Base-by-base conservation (phyloP, 2,329 filamentous ascomycete genomes). In the Penicillium sp. region DNA sequence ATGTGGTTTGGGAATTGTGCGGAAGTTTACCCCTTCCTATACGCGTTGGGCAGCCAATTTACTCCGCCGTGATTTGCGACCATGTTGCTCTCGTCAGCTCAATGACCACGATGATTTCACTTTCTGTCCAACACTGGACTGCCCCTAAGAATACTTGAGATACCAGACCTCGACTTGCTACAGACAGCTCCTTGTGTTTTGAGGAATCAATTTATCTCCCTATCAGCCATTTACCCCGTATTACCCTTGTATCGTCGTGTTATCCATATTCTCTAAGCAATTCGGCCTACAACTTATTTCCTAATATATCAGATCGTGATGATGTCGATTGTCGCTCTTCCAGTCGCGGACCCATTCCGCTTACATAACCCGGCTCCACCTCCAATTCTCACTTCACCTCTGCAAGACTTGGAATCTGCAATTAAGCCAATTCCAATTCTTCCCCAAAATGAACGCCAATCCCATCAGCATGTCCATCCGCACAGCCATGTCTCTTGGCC, bases 381-480 rank as follows among this genome's bases (percentile, higher is more conserved):
- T 51, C 56, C 53, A 49, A 50, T 47, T 57, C 57, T 54, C 60
- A 55, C 58, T 57, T 63, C 57, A 59, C 45, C 43, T 45, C 47
- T 46, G 15, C 42, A 41, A n/a, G 23, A 50, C 46, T 31, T 25
- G 10, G 54, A 50, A 29, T 29, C 35, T 41, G 43, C 58, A 54
- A 46, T 50, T 41, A 15, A 38, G 35, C n/a, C 47, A 54, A 35
- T 35, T 29, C 48, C 58, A 50, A 47, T 41, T 41, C 57, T 37
- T 56, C 47, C 43, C 37, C 57, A 67, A 59, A 19, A 72, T 70
- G 68, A 67, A 73, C 54, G 49, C 65, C 37, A 65, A 63, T 31
- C 53, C 66, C 17, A 60, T 72, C 50, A 68, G 58, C 58, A 67
- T 68, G 57, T 71, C 74, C n/a, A 49, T 74, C 54, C 75, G 73